Evolutionary conservation across 2,329 filamentous ascomycete species (phyloP).

Genomic region (Zymoseptoria brevis): DNA sequence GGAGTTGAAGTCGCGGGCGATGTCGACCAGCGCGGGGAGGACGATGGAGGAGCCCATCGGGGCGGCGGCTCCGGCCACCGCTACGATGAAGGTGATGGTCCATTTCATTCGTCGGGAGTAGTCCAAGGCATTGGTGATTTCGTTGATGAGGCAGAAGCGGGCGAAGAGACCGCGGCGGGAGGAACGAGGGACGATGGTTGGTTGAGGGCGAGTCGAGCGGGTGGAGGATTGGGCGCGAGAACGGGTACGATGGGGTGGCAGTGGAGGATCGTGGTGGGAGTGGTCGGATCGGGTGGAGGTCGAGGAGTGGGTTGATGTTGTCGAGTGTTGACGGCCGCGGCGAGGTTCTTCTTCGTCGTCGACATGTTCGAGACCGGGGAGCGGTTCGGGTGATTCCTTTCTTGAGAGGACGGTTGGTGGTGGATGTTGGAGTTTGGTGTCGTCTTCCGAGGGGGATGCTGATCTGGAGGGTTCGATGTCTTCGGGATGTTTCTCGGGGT

Average conservation of each 20-base stretch:
- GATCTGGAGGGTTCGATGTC: constrained; percentile 9
- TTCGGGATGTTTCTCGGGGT: constrained; percentile 8
- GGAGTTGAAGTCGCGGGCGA: constrained; percentile 55
- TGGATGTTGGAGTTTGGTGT: constrained; percentile 6
- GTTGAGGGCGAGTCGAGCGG: constrained; percentile 22
- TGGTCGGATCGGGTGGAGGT: constrained; percentile 17
- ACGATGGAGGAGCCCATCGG: constrained; percentile 81
- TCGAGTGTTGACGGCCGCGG: constrained; percentile 8
- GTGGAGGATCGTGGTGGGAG: constrained; percentile 22
- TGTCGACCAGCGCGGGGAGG: constrained; percentile 61
- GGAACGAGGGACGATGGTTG: constrained; percentile 41
- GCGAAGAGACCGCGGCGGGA: constrained; percentile 66
- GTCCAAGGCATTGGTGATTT: constrained; percentile 67
- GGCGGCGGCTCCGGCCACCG: constrained; percentile 66
- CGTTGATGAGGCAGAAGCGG: constrained; percentile 63
- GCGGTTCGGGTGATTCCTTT: constrained; percentile 9
- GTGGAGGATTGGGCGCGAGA: constrained; percentile 22
- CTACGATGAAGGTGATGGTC: constrained; percentile 71
- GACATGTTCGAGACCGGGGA: constrained; percentile 1
- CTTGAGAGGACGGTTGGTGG: constrained; percentile 7
- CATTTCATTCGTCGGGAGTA: constrained; percentile 73
- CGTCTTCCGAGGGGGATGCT: constrained; percentile 4
- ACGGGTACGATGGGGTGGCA: constrained; percentile 18
- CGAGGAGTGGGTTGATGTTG: constrained; percentile 9
- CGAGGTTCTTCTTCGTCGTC: neutral